A percentile compares a stretch with the other conserved stretches of the same genome.
Evolutionary conservation across 306 rosid genomes (phyloP).

Genomic region (Rosa lucieae): DNA sequence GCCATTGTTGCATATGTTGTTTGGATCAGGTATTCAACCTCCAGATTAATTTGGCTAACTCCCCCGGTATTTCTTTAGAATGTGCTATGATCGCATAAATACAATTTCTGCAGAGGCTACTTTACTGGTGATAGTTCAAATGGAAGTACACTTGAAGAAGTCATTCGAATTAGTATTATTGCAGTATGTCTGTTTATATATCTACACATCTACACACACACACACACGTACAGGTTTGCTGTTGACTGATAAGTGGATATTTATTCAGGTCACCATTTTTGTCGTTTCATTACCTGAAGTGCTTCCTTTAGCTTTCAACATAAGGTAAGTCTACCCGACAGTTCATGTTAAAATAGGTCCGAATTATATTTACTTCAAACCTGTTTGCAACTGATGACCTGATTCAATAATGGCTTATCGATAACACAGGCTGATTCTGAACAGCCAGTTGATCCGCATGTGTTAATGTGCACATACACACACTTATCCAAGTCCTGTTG

Average conservation of each 20-base stretch:
- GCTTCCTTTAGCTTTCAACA: neutral
- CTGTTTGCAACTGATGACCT: neutral
- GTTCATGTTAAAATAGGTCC: neutral
- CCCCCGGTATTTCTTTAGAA: neutral
- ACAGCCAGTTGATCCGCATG: neutral
- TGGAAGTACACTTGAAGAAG: neutral
- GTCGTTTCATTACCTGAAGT: neutral
- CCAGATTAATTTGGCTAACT: neutral
- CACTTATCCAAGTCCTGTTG: too few species aligned
- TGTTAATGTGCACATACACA: neutral
- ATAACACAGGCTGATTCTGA: neutral
- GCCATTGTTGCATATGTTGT: neutral
- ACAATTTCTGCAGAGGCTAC: neutral
- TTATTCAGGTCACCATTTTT: neutral
- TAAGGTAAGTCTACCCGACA: neutral
- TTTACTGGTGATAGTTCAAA: neutral
- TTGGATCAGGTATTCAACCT: neutral
- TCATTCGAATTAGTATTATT: neutral
- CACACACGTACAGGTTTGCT: neutral
- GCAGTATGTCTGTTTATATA: neutral
- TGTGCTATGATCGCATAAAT: neutral
- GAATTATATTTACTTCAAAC: too few species aligned
- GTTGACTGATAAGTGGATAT: neutral
- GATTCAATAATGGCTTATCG: neutral
- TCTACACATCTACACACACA: too few species aligned